phyloP scores from a whole-genome alignment of 805 yeast genomes.

The Ogataea thermomethanolica region DNA sequence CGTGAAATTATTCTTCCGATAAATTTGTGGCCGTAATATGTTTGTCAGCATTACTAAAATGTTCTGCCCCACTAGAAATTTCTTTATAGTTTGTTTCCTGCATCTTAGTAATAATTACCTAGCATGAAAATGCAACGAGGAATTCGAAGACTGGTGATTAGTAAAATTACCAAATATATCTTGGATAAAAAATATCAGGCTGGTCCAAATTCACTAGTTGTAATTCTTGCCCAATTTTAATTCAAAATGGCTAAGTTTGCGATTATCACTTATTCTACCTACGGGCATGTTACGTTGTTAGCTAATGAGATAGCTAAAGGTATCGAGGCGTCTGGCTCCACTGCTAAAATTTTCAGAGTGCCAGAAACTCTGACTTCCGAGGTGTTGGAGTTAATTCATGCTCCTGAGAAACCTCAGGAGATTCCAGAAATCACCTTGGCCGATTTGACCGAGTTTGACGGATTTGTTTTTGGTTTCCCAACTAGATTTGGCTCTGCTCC shows the following conservation, averaged over 20 bases:
- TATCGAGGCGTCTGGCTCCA: constrained; percentile 62
- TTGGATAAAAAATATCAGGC: no score
- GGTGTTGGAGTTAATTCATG: constrained; percentile 53
- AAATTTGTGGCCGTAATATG: background rate
- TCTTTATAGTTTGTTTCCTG: constrained; percentile 1
- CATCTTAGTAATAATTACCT: constrained; percentile 4
- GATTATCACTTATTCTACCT: constrained; percentile 66
- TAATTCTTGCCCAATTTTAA: background rate
- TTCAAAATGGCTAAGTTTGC: constrained; percentile 15
- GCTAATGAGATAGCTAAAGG: constrained; percentile 71
- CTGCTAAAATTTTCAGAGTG: constrained; percentile 69
- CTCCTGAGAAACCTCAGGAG: constrained; percentile 58
- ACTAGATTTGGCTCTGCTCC: constrained; percentile 82
- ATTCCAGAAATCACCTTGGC: constrained; percentile 60
- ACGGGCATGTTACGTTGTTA: constrained; percentile 68
- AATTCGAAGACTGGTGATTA: background rate
- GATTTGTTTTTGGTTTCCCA: constrained; percentile 80
- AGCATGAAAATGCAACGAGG: background rate
- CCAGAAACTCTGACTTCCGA: constrained; percentile 70
- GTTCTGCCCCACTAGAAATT: constrained; percentile 1
- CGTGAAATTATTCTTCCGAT: background rate
- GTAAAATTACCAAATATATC: background rate
- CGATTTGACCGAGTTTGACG: constrained; percentile 64
- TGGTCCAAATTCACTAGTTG: background rate
- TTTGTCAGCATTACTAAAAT: constrained; percentile 8